A percentile compares a stretch with the other conserved stretches of the same genome.
phyloP scores from a whole-genome alignment of 805 yeast species.

The Wickerhamiella azyma region DNA sequence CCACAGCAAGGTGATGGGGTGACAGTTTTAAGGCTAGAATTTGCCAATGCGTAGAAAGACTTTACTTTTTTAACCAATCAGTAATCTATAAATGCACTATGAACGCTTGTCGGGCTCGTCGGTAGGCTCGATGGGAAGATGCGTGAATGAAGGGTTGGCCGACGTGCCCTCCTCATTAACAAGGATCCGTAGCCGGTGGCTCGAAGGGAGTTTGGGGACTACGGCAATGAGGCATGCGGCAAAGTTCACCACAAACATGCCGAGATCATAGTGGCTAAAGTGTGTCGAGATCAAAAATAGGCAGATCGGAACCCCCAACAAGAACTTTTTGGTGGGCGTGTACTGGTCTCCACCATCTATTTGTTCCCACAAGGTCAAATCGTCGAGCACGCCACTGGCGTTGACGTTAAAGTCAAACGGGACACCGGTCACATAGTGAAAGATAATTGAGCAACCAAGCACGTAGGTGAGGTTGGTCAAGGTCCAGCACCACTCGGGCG shows the following conservation, averaged over 20 bases:
- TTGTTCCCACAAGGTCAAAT: constrained; percentile 98
- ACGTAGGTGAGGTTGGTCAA: constrained; percentile 82
- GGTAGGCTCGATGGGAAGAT: constrained; percentile 6
- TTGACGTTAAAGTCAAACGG: constrained; percentile 81
- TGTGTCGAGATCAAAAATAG: constrained; percentile 80
- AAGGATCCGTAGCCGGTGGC: constrained; percentile 26
- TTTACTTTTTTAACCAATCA: too few species aligned
- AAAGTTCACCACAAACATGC: constrained; percentile 64
- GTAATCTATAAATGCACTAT: not conserved
- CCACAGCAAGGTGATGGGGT: not conserved
- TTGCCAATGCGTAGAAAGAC: too few species aligned
- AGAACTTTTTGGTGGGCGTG: constrained; percentile 89
- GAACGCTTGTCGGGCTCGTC: not conserved
- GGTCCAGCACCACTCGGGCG: constrained; percentile 84
- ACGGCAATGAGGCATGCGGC: constrained; percentile 76
- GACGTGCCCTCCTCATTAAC: constrained; percentile 18
- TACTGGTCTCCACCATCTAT: constrained; percentile 91
- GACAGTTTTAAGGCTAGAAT: not conserved
- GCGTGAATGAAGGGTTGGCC: constrained; percentile 9
- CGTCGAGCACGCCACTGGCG: constrained; percentile 71
- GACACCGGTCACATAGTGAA: constrained; percentile 90
- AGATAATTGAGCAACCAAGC: constrained; percentile 87
- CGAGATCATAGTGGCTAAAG: constrained; percentile 72
- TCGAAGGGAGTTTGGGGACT: constrained; percentile 70
- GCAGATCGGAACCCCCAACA: constrained; percentile 83